Conservation (phyloP, 2,329 filamentous ascomycete species). For the Neurospora crassa region DNA sequence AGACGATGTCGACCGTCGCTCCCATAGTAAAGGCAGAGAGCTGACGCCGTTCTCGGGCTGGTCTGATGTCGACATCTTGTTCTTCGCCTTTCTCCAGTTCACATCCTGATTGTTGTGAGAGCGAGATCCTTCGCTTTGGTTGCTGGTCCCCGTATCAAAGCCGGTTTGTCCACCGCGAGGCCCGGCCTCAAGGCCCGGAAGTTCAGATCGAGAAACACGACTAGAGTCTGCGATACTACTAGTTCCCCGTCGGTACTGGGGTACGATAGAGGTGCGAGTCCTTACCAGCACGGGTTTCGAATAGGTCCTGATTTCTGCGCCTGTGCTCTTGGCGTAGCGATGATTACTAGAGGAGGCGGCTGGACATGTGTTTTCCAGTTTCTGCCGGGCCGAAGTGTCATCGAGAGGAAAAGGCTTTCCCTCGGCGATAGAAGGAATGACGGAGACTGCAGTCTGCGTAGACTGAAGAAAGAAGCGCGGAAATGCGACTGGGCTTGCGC, state of each 20-base stretch:
- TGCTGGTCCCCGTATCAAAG: background rate
- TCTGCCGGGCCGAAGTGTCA: constrained; percentile 46
- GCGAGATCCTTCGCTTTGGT: background rate
- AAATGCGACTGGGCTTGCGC: constrained; percentile 36
- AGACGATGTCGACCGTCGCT: constrained; percentile 14
- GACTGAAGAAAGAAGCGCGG: constrained; percentile 39
- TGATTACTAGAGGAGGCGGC: constrained; percentile 33
- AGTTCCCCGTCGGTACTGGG: constrained; percentile 18
- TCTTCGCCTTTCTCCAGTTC: constrained; percentile 25
- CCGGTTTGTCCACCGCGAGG: background rate
- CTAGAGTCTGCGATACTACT: constrained; percentile 22
- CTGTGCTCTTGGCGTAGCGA: constrained; percentile 46
- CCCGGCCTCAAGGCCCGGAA: constrained; percentile 9
- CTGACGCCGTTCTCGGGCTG: background rate
- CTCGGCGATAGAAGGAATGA: constrained; percentile 45
- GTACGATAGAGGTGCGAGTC: constrained; percentile 18
- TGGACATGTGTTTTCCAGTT: constrained; percentile 49
- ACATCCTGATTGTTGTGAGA: background rate
- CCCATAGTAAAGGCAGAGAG: constrained; percentile 18
- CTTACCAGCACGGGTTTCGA: constrained; percentile 55
- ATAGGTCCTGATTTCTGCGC: constrained; percentile 48
- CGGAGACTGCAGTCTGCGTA: constrained; percentile 40
- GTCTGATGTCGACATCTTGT: constrained; percentile 5
- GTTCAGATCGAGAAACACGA: constrained; percentile 21
- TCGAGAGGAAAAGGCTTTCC: constrained; percentile 47